Evolutionary conservation across 2,329 filamentous ascomycete species (phyloP).

Genomic region (Colletotrichum plurivorum): DNA sequence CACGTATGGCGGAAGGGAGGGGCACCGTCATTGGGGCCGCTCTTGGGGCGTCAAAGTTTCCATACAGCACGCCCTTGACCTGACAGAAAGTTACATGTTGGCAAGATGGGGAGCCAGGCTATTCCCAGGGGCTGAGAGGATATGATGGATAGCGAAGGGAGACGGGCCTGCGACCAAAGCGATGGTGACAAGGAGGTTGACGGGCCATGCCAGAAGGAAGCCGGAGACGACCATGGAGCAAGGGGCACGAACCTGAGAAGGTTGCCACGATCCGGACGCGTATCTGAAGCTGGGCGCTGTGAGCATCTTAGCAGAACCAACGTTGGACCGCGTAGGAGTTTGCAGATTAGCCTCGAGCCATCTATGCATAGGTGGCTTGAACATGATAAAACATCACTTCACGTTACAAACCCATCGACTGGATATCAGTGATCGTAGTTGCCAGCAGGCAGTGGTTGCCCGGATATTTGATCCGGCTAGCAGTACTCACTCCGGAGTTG

Average conservation of each 20-base stretch:
- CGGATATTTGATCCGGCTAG: not conserved
- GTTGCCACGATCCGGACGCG: slow-evolving; percentile 24
- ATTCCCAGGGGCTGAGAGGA: not conserved
- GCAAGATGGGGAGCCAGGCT: slow-evolving; percentile 2
- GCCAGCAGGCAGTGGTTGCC: not conserved
- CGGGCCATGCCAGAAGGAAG: slow-evolving; percentile 1
- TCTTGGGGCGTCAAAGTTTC: slow-evolving; percentile 10
- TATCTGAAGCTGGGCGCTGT: slow-evolving; percentile 30
- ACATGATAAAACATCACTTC: slow-evolving; percentile 38
- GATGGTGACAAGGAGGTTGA: slow-evolving; percentile 2
- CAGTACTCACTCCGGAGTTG: not conserved
- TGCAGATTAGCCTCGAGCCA: slow-evolving; percentile 33
- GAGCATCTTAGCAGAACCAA: slow-evolving; percentile 19
- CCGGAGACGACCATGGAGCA: slow-evolving; percentile 4
- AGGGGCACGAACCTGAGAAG: slow-evolving; percentile 14
- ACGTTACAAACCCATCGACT: not conserved
- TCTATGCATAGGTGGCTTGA: slow-evolving; percentile 36
- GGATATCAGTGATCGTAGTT: not conserved
- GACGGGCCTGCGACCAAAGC: slow-evolving; percentile 10
- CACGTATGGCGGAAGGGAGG: not conserved
- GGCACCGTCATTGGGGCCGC: not conserved
- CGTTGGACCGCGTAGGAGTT: slow-evolving; percentile 26
- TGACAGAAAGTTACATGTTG: slow-evolving; percentile 15
- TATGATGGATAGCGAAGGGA: not conserved
- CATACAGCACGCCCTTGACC: slow-evolving; percentile 14